Evolutionary conservation across 805 yeast genomes (phyloP).

Genomic region (Diddensiella transvaalensis): DNA sequence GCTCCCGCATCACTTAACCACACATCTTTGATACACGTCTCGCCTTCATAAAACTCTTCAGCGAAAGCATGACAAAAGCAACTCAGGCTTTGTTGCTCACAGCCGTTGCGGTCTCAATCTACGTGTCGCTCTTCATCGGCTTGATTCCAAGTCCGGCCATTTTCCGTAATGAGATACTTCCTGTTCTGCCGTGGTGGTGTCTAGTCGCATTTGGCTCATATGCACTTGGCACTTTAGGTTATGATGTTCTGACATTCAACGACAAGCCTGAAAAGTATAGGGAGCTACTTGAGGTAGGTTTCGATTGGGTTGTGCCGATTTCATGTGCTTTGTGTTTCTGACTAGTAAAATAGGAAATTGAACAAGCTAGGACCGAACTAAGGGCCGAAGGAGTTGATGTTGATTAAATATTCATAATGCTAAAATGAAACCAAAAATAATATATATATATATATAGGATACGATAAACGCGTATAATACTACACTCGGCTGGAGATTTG

Average conservation of each 20-base stretch:
- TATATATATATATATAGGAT: too few relatives aligned
- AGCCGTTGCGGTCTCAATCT: conserved; percentile 48
- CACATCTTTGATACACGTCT: neutral
- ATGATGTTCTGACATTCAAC: conserved; percentile 64
- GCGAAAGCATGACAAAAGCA: conserved; percentile 67
- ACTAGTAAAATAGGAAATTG: conserved; percentile 39
- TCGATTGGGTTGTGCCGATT: neutral
- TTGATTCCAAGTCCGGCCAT: conserved; percentile 51
- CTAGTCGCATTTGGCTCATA: conserved; percentile 66
- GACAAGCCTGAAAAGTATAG: conserved; percentile 65
- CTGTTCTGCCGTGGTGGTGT: conserved; percentile 68
- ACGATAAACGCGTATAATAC: neutral
- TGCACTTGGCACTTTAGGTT: conserved; percentile 64
- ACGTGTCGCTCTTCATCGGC: conserved; percentile 49
- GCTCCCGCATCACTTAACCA: too few relatives aligned
- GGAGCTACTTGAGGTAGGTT: conserved; percentile 49
- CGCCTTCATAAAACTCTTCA: neutral
- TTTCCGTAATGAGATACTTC: conserved; percentile 52
- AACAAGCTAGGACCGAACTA: conserved; percentile 59
- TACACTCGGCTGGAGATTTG: neutral
- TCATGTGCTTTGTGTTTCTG: neutral
- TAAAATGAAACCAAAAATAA: too few relatives aligned
- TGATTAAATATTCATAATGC: conserved; percentile 10
- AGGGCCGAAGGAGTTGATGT: conserved; percentile 53
- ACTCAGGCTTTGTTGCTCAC: conserved; percentile 52